Evolutionary conservation across 2,329 filamentous ascomycete species (phyloP).

Genomic region (Emmonsia crescens): DNA sequence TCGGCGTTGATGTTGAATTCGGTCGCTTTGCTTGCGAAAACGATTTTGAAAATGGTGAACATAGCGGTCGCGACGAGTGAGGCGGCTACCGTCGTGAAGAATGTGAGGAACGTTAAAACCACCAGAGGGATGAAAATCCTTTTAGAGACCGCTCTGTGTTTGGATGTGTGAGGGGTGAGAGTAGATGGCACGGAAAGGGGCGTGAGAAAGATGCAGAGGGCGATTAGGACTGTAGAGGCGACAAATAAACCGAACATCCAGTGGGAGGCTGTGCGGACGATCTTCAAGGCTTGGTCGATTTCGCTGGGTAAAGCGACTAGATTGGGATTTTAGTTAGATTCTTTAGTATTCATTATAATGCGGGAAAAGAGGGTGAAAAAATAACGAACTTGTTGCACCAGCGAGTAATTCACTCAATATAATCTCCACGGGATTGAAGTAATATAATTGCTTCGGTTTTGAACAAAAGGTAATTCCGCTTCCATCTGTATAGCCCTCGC

Average conservation of each 20-base stretch:
- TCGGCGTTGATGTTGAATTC: conserved; percentile 65
- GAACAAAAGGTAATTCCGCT: conserved; percentile 60
- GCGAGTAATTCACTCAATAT: conserved; percentile 68
- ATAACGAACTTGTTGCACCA: conserved; percentile 58
- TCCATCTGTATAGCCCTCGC: conserved; percentile 71
- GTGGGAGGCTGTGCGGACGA: conserved; percentile 64
- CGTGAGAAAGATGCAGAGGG: conserved; percentile 57
- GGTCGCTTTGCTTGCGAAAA: conserved; percentile 54
- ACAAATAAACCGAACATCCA: conserved; percentile 90
- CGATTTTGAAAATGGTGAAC: conserved; percentile 69
- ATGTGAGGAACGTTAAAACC: conserved; percentile 56
- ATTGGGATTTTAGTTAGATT: not conserved
- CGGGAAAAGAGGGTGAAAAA: not conserved
- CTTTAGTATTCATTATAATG: not conserved
- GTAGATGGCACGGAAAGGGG: conserved; percentile 41
- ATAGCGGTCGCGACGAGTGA: conserved; percentile 71
- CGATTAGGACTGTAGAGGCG: conserved; percentile 56
- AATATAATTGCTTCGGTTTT: conserved; percentile 58
- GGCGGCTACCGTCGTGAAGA: conserved; percentile 57
- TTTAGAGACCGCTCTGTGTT: not conserved
- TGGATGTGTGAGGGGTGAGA: conserved; percentile 23
- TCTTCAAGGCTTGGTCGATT: conserved; percentile 59
- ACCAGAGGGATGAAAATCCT: conserved; percentile 51
- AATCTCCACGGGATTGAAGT: conserved; percentile 84
- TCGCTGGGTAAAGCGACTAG: conserved; percentile 63